Evolutionary conservation across 805 yeast species (phyloP), one percentile per base, ranked within the genome.

Genomic region (Spencermartinsiella europaea): DNA sequence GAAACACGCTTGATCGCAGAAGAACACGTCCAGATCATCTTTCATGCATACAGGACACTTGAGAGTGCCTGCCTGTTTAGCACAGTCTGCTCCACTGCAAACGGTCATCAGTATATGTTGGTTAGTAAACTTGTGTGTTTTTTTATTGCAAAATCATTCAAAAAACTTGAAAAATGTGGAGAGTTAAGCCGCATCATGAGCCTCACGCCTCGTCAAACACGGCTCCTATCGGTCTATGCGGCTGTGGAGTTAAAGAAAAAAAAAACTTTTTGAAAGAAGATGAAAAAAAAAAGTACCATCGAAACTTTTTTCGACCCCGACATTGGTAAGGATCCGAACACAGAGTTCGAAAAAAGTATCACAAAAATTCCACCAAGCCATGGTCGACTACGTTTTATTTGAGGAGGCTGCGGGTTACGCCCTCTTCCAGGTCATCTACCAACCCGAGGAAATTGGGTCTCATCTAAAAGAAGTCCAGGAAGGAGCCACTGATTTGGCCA

Each of bases 371-470:
- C 31, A 25, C 31, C 10, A 7, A 25, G 31, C 31, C 7, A 52
- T 55, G 56, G 88, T 89, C 69, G 96, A 93, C 71, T 93, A 81
- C 73, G 80, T 93, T 67, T 83, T 93, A 63, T 91, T 85, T 69
- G 99, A 93, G 76, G 98, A 93, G 76, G 96, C 99, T 51, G 89
- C 98, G 45, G 99, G 99, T 58, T 93, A 91, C 68, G 98, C 95
- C 57, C 76, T 93, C 64, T 93, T 91, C 81, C 86, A 91, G 70
- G 97, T 93, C 52, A 80, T 82, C 60, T 74, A 88, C 55, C 95
- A 89, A 71, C 96, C 91, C 66, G 99, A 93, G 72, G 89, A 86
- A 64, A 81, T 93, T 56, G 95, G 97, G 43, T 76, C 95, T 38
- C 81, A 95, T 65, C 76, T 86, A 70, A 84, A 83, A 68, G 99